phyloP scores from a whole-genome alignment of 768 basidiomycete species.

The Rhodotorula babjevae region DNA sequence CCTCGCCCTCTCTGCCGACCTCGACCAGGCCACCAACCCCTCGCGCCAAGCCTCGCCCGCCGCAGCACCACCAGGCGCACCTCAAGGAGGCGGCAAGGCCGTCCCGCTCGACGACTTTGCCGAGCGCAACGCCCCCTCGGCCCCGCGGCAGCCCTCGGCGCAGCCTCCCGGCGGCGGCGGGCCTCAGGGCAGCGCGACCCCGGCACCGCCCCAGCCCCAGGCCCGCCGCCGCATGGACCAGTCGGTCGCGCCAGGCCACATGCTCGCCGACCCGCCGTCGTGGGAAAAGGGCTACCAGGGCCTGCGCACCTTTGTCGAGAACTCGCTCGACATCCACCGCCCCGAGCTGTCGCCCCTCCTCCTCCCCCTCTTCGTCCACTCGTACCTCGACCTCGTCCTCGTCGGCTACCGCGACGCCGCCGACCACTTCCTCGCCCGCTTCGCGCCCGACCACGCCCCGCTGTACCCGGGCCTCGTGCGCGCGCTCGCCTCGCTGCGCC shows the following conservation, averaged over 20 bases:
- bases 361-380: slow-evolving; percentile 95
- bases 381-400: slow-evolving; percentile 89
- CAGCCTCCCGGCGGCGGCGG: background rate
- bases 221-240: slow-evolving; percentile 27
- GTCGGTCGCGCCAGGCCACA: slow-evolving; percentile 30
- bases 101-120: slow-evolving; percentile 37
- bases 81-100: slow-evolving; percentile 19
- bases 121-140: slow-evolving; percentile 33
- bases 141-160: background rate
- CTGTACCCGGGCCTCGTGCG: slow-evolving; percentile 66
- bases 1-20: slow-evolving; percentile 32
- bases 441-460: slow-evolving; percentile 52
- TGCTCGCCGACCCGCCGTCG: slow-evolving; percentile 34
- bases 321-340: slow-evolving; percentile 52
- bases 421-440: slow-evolving; percentile 49
- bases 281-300: slow-evolving; percentile 40
- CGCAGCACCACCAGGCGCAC: background rate
- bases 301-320: slow-evolving; percentile 32
- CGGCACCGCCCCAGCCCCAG: background rate
- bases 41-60: background rate
- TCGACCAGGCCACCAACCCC: background rate
- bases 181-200: too few relatives aligned
- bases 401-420: slow-evolving; percentile 79
- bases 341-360: slow-evolving; percentile 89
- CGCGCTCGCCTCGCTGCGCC: slow-evolving; percentile 70